Evolutionary conservation across 202 grass and related monocot genomes (phyloP).

Genomic region (Brachypodium distachyon): DNA sequence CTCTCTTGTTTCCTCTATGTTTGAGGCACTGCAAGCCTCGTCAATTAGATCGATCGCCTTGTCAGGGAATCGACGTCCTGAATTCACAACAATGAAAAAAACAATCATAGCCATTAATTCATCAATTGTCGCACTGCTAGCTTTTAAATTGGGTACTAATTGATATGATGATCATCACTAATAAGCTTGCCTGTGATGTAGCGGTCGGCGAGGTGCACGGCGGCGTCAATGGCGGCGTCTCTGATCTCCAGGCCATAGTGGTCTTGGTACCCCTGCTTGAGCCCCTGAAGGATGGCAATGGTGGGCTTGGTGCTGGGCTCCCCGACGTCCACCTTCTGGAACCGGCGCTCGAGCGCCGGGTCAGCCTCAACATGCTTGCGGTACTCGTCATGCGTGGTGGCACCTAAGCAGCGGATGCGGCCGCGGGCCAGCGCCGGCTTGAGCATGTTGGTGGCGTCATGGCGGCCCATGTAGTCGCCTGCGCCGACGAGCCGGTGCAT

Average conservation of each 20-base stretch:
- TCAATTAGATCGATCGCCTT: not conserved
- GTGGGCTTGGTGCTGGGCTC: not conserved
- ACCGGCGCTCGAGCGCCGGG: not conserved
- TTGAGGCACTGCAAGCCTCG: not conserved
- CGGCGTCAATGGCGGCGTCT: not conserved
- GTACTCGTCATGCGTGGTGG: not conserved
- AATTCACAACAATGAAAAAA: not conserved
- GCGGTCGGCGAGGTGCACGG: not conserved
- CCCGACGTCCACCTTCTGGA: not conserved
- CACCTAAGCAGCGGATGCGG: not conserved
- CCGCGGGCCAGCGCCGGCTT: not conserved
- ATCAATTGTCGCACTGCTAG: no score
- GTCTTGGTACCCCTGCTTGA: not conserved
- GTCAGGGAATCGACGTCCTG: not conserved
- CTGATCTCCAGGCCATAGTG: not conserved
- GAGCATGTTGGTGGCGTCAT: no score
- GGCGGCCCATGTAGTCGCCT: no score
- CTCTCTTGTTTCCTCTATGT: not conserved
- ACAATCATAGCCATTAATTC: no score
- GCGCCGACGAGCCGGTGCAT: no score
- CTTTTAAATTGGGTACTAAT: no score
- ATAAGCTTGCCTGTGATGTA: not conserved
- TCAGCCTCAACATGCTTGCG: not conserved
- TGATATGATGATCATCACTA: no score
- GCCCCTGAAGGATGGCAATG: not conserved